Evolutionary conservation across 1,284 basidiomycete genomes (phyloP).

Genomic region (Agaricales sp.): DNA sequence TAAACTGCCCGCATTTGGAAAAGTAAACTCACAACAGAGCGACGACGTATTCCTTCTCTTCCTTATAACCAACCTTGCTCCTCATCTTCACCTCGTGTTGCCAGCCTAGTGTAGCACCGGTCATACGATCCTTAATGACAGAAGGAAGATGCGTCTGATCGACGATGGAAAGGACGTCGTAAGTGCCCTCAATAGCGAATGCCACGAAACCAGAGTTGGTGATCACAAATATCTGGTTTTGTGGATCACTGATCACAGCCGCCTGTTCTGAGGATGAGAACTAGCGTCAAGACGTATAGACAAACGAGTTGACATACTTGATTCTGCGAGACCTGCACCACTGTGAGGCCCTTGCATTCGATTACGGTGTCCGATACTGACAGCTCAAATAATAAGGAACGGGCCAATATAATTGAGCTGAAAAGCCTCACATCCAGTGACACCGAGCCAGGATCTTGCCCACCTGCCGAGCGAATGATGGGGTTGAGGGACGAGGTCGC

Average conservation of each 20-base stretch:
- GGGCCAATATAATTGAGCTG: no score
- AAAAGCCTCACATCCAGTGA: conserved; percentile 45
- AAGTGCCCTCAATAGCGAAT: conserved; percentile 63
- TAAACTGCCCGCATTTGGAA: conserved; percentile 1
- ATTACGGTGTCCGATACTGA: conserved; percentile 73
- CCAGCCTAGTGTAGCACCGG: conserved; percentile 48
- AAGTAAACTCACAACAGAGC: conserved; percentile 52
- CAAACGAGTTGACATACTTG: conserved; percentile 22
- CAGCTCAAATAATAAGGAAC: no score
- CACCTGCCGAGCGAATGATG: conserved; percentile 33
- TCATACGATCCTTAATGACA: conserved; percentile 49
- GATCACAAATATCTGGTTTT: conserved; percentile 74
- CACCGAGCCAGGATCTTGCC: conserved; percentile 59
- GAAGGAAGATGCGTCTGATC: conserved; percentile 69
- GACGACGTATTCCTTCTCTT: conserved; percentile 55
- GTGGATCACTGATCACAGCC: conserved; percentile 69
- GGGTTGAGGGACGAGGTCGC: background rate
- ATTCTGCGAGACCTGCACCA: conserved; percentile 76
- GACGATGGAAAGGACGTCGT: conserved; percentile 65
- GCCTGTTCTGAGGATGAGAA: conserved; percentile 28
- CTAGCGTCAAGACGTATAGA: background rate
- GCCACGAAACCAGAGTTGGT: conserved; percentile 71
- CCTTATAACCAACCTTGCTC: conserved; percentile 33
- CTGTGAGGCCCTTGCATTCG: conserved; percentile 64
- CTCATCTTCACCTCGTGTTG: conserved; percentile 69